Base-by-base conservation (phyloP, 257 asterid species). In the Mentha longifolia region DNA sequence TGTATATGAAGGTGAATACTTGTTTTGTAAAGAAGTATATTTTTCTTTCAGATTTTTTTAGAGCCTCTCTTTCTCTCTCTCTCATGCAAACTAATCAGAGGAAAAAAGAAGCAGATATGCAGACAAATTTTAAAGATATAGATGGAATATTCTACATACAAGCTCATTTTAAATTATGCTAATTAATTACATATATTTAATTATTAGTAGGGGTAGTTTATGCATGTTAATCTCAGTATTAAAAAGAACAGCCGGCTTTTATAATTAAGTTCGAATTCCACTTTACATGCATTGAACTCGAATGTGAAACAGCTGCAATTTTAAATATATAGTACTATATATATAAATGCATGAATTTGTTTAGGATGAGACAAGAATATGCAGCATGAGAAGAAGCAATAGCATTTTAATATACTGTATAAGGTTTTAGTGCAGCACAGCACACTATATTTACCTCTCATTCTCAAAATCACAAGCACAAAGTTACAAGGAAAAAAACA, bases 301-400 rank as follows among this genome's bases (percentile, higher is more conserved):
- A n/a, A n/a, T n/a, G n/a, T n/a, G n/a, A n/a, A n/a, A n/a, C n/a
- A n/a, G n/a, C n/a, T n/a, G n/a, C n/a, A n/a, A n/a, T n/a, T n/a
- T n/a, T n/a, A n/a, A n/a, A n/a, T n/a, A n/a, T n/a, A n/a, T n/a
- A n/a, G n/a, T n/a, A n/a, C n/a, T n/a, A n/a, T n/a, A n/a, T n/a
- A n/a, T n/a, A n/a, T n/a, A n/a, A n/a, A n/a, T 35, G 39, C 31
- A 28, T 28, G 31, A 28, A 1, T 28, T 28, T 28, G n/a, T 30
- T 3, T 49, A n/a, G 47, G 49, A 49, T n/a, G 16, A 67, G 72
- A 67, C 71, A 66, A 37, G 14, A 31, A 49, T 3, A 45, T 7
- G 16, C 39, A 56, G 41, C 42, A 42, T n/a, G 68, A 39, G 39
- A 64, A 20, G n/a, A 13, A 65, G 52, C 41, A 25, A 5, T 47